Conservation (phyloP, 148 eudicot genomes). For the Hydrangea macrophylla region DNA sequence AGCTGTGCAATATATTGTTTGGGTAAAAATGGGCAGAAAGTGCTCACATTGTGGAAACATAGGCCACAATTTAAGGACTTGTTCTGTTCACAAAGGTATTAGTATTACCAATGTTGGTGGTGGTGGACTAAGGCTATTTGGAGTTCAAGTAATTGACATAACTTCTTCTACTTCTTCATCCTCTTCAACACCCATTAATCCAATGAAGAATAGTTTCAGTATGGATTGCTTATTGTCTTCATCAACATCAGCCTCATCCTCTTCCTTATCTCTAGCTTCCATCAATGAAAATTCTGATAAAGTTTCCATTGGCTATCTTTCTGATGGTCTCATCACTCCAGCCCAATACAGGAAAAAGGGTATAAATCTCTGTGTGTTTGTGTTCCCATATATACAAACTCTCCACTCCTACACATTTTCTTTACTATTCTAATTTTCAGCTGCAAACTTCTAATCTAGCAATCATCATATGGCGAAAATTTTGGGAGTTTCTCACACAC, state of each 20-base stretch:
- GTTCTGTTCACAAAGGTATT: slow-evolving; percentile 30
- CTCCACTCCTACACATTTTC: not conserved
- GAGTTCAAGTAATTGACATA: slow-evolving; percentile 45
- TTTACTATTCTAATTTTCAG: not conserved
- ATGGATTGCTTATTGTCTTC: slow-evolving; percentile 42
- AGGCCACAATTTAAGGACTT: slow-evolving; percentile 62
- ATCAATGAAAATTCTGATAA: slow-evolving; percentile 29
- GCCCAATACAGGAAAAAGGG: slow-evolving; percentile 52
- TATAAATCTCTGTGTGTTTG: slow-evolving; percentile 4
- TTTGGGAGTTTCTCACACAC: no score
- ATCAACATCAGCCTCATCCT: slow-evolving; percentile 22
- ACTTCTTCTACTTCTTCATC: slow-evolving; percentile 23
- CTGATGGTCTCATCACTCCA: slow-evolving; percentile 34
- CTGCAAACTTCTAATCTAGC: no score
- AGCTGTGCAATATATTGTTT: no score
- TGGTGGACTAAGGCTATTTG: slow-evolving; percentile 45
- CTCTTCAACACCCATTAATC: no score
- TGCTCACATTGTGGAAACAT: slow-evolving; percentile 63
- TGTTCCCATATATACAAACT: no score
- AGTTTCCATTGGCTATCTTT: slow-evolving; percentile 31
- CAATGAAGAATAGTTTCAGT: slow-evolving; percentile 46
- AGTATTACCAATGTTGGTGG: slow-evolving; percentile 3
- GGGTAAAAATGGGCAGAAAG: slow-evolving; percentile 52
- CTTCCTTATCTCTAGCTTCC: slow-evolving; percentile 22
- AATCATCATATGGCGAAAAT: no score